Evolutionary conservation across 2,329 filamentous ascomycete genomes (phyloP), one percentile per base, ranked within the genome.

Genomic region (Periconia sp.): DNA sequence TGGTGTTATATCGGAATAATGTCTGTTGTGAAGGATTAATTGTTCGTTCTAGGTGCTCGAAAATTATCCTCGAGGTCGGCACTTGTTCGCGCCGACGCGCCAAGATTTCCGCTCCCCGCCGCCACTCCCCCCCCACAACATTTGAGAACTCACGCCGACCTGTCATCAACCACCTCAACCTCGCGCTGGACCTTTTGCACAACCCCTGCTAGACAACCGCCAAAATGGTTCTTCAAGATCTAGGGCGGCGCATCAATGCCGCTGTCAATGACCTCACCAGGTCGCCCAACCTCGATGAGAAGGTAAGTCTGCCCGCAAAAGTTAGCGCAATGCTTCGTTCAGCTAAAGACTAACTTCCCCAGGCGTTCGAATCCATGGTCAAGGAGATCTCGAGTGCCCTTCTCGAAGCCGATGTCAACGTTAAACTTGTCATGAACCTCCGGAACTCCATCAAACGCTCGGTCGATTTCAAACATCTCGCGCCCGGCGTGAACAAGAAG

Each of bases 361-460:
- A 94, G 91, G 92, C 92, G 41, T 97, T 99, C 74, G 94, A 99
- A 81, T 83, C 84, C 67, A 99, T 99, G 94, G 84, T 99, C 74
- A 97, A 97, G 79, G 92, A 97, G 77, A 97, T 99, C 69, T 96
- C 92, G 74, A 86, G 92, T 61, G 94, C 94, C 57, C 89, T 99
- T 18, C 85, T 97, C 70, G 92, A 96, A 81, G 91, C 94, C 76
- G 94, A 99, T 69, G 94, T 99, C 71, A 99, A 97, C 74, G 90
- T 99, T 61, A 89, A 90, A 68, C 90, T 99, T 49, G 94, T 99
- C 55, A 87, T 90, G 69, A 87, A 88, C 65, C 86, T 99, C 45
- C 91, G 93, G 63, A 96, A 95, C 75, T 95, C 92, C 33, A 97
- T 99, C 73, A 92, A 92, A 72, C 78, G 83, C 54, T 85, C 88